Evolutionary conservation across 495 filamentous ascomycete species (phyloP), one percentile per base, ranked within the genome.

Genomic region (Talaromyces liani): DNA sequence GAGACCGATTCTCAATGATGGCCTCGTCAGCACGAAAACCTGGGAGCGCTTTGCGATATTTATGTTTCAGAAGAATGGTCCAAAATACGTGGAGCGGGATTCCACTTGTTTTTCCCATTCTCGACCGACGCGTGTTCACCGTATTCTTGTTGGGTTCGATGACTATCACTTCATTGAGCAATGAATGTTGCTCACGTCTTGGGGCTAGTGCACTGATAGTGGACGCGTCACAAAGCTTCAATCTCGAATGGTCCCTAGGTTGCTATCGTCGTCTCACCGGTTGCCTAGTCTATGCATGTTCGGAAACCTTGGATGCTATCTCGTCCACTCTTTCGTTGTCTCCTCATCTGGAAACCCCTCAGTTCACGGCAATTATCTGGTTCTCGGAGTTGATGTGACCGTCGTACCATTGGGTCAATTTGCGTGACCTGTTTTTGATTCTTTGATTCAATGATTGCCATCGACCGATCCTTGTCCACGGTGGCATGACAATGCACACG

Each of bases 341-440:
- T 62, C 60, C 25, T 22, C 60, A 60, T 65, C 62, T 57, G 69
- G 78, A 78, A 79, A 79, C 78, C 73, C 76, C 78, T 75, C 78
- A 80, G 64, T 69, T 31, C 20, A 18, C 9, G 60, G 25, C 47
- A 33, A 53, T n/a, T 33, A 49, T 62, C 18, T 62, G 25, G 60
- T 53, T 14, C 18, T 33, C n/a, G 47, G 24, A 49, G 24, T 25
- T 53, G 14, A 62, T 62, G 60, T 24, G 47, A 57, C 62, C 55
- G 36, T 59, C 14, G 62, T 63, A 57, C 62, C 68, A 65, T 63
- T 64, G 64, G 36, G 64, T 67, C 63, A 67, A 69, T 72, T 64
- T 59, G 49, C 63, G 66, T 66, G 66, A 64, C 66, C 62, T 65
- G 36, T 60, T 45, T 65, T 69, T 69, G 64, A 64, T 66, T 66